Evolutionary conservation across 257 asterid species (phyloP), one percentile per base, ranked within the genome.

Genomic region (Solanum lycopersicoides): DNA sequence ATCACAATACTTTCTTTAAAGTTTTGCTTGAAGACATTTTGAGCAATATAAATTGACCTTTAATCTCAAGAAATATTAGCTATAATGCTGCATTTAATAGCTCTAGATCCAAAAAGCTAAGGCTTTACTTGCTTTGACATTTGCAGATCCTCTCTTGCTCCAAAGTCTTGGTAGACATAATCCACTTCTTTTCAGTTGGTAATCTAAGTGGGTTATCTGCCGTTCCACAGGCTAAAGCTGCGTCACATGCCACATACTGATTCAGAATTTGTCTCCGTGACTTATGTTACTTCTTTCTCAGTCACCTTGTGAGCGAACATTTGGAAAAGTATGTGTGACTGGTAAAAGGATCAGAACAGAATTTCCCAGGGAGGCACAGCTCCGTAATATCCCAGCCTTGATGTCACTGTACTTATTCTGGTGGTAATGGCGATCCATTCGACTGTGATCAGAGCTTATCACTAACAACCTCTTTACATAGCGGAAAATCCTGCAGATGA

Each of bases 291-390:
- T 83, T 94, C 98, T 86, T 91, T 95, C 92, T 96, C 98, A 3
- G 89, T 83, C 69, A 94, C 94, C 80, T 92, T 92, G 84, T 94
- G 94, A 14, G 88, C 90, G 37, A 95, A 92, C 93, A 96, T 94
- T 66, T 96, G 93, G 35, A 91, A 91, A 2, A 97, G 98, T 65
- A 96, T 92, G 53, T 87, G 92, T 4, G 91, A 90, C 84, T 1
- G 93, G 87, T 88, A 30, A 83, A 28, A 45, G 86, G n/a, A 28
- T 80, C 84, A 16, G 25, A 80, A 16, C 66, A 28, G 66, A 80
- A 80, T 47, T 45, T 80, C 15, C 41, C 9, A 37, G 9, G 84
- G 84, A 79, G 42, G 30, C 9, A 28, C 20, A 86, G 89, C 56
- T 86, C 39, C 68, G 82, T 23, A 79, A 39, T 68, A 90, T 66